Conservation (phyloP, 257 asterid genomes). For the Solanum medicagineum region DNA sequence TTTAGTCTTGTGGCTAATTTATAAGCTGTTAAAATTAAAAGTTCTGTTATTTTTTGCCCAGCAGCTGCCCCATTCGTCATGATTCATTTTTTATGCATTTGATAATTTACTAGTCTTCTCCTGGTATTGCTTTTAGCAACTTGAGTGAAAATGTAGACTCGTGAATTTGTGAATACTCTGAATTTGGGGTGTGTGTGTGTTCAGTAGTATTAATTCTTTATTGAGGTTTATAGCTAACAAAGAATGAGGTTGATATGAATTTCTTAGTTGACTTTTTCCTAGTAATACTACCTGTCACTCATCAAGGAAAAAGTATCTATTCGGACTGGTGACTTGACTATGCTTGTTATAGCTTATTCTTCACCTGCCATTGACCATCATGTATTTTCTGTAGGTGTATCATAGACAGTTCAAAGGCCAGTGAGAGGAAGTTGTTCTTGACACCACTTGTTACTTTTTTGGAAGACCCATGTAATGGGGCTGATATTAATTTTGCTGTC, state of each 20-base stretch:
- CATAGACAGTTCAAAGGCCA: conserved; percentile 13
- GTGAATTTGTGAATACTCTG: background rate
- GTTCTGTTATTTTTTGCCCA: background rate
- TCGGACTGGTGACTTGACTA: background rate
- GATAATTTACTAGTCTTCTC: background rate
- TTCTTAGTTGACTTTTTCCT: background rate
- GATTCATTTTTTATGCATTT: background rate
- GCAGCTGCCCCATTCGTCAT: background rate
- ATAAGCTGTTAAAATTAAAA: background rate
- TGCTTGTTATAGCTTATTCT: background rate
- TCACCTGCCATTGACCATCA: background rate
- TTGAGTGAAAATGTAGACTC: background rate
- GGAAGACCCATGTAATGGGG: conserved; percentile 67
- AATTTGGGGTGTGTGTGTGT: background rate
- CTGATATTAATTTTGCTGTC: conserved; percentile 61
- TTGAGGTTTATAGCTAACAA: background rate
- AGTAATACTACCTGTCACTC: background rate
- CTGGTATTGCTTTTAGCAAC: background rate
- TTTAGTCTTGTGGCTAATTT: background rate
- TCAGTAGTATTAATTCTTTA: background rate
- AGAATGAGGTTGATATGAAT: background rate
- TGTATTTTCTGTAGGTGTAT: conserved; percentile 23
- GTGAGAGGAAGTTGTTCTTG: conserved; percentile 76
- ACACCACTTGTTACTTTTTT: conserved; percentile 73
- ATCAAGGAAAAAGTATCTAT: background rate